These are phyloP conservation scores for Glarea lozoyensis DNA, from an alignment of 495 filamentous ascomycete genomes.

Conservation along the genomic window DNA sequence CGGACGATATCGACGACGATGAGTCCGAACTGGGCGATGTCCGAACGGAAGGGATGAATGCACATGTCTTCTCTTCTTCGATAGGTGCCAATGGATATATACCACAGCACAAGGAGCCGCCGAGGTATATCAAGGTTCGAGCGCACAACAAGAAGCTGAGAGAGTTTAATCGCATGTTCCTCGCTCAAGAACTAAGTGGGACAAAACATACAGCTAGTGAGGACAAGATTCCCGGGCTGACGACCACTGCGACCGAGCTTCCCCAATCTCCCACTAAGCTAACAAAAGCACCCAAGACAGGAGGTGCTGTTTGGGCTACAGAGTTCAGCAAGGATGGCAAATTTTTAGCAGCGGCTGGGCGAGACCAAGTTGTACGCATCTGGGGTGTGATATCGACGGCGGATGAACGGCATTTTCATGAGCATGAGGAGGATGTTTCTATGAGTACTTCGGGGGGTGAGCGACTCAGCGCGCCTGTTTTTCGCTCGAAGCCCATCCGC, in stretches of 20 bases:
- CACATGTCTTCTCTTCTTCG: constrained; percentile 70
- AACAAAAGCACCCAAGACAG: constrained; percentile 23
- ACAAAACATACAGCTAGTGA: constrained; percentile 30
- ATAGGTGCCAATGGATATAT: constrained; percentile 67
- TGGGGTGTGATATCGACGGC: constrained; percentile 83
- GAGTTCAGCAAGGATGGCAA: constrained; percentile 91
- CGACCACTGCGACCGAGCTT: constrained; percentile 29
- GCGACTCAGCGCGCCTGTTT: constrained; percentile 84
- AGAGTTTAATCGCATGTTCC: constrained; percentile 79
- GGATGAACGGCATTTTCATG: constrained; percentile 65
- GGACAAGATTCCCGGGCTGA: constrained; percentile 25
- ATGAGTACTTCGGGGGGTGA: constrained; percentile 39
- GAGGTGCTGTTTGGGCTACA: constrained; percentile 77
- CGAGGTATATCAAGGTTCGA: constrained; percentile 81
- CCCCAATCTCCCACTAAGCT: constrained; percentile 25
- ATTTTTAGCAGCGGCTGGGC: constrained; percentile 82
- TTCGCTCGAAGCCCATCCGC: constrained; percentile 63
- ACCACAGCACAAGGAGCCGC: constrained; percentile 80
- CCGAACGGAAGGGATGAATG: constrained; percentile 71
- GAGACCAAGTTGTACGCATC: constrained; percentile 77
- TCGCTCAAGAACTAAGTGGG: constrained; percentile 75
- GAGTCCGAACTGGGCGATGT: constrained; percentile 62
- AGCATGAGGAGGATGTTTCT: constrained; percentile 59
- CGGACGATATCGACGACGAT: constrained; percentile 51
- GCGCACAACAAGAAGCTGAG: constrained; percentile 73